Evolutionary conservation across 2,329 filamentous ascomycete species (phyloP), one percentile per base, ranked within the genome.

Genomic region (Gnomoniopsis smithogilvyi): DNA sequence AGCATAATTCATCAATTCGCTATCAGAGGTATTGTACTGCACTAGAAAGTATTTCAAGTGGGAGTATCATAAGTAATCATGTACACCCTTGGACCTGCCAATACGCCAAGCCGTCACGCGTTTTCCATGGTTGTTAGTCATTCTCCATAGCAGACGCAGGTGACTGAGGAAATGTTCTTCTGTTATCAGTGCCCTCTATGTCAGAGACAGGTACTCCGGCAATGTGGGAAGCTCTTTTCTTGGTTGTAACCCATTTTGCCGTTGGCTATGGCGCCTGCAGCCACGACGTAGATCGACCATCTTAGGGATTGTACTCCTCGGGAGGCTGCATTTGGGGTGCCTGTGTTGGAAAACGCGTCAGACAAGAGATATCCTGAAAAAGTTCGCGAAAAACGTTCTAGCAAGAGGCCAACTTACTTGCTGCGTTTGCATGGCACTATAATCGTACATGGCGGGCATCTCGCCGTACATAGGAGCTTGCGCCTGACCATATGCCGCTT

Each of bases 371-470:
- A 33, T 26, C 51, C 36, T 43, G 51, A 52, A 45, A 56, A 41
- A 33, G 21, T 10, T 6, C 17, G 6, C n/a, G 38, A 41, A n/a
- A 36, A 11, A 3, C 34, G 59, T 47, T n/a, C 17, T 19, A 4
- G 43, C 38, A 51, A 47, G 54, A 51, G 19, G 24, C 22, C 22
- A n/a, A 75, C 83, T 72, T 80, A 93, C 91, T 79, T 92, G 91
- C 73, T 96, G 92, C 64, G 90, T 84, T 67, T 89, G 87, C 83
- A 96, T 91, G 63, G 86, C 78, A 15, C 88, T 83, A 72, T 96
- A 96, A 43, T 83, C 83, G 65, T 98, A 98, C 81, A 97, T 96
- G 64, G 85, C 86, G 63, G 91, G 87, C 74, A 93, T 88, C 58
- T 89, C 87, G 58, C 87, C 82, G 69, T 92, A 96, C 82, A 97